Evolutionary conservation across 2,329 filamentous ascomycete genomes (phyloP).

Genomic region (Cadophora sp.): DNA sequence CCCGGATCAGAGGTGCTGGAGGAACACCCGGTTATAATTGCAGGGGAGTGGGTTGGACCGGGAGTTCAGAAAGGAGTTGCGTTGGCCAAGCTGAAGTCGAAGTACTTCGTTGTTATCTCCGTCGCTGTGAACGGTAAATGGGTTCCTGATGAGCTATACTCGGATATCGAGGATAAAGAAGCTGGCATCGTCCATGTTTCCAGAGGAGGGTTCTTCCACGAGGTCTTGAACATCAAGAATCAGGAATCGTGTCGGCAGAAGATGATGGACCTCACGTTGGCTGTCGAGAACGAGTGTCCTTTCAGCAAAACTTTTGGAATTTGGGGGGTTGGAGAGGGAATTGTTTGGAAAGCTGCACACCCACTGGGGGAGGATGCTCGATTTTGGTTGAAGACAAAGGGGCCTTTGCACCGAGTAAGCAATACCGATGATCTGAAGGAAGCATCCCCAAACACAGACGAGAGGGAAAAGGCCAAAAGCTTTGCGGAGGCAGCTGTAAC

Average conservation of each 20-base stretch:
- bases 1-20: slow-evolving; percentile 11
- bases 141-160: slow-evolving; percentile 32
- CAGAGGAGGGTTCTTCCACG: slow-evolving; percentile 32
- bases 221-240: slow-evolving; percentile 20
- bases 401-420: slow-evolving; percentile 23
- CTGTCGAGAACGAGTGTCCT: slow-evolving; percentile 38
- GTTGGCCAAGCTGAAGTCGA: slow-evolving; percentile 23
- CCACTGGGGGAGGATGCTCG: slow-evolving; percentile 32
- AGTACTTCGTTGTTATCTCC: slow-evolving; percentile 38
- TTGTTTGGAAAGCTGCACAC: slow-evolving; percentile 38
- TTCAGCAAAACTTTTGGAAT: slow-evolving; percentile 36
- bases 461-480: slow-evolving; percentile 16
- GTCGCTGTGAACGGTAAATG: slow-evolving; percentile 34
- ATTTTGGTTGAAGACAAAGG: slow-evolving; percentile 41
- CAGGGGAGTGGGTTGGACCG: slow-evolving; percentile 39
- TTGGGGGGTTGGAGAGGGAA: slow-evolving; percentile 36
- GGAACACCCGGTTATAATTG: slow-evolving; percentile 35
- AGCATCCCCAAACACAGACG: neutral
- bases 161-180: slow-evolving; percentile 30
- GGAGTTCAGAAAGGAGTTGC: slow-evolving; percentile 35
- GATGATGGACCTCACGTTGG: slow-evolving; percentile 28
- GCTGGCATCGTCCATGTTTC: slow-evolving; percentile 35
- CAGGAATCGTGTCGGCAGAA: slow-evolving; percentile 6
- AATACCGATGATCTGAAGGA: slow-evolving; percentile 26
- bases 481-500: slow-evolving; percentile 31